These are phyloP conservation scores for Chlorophyllum brunneum DNA, from an alignment of 768 basidiomycete genomes.

Conservation along the genomic window DNA sequence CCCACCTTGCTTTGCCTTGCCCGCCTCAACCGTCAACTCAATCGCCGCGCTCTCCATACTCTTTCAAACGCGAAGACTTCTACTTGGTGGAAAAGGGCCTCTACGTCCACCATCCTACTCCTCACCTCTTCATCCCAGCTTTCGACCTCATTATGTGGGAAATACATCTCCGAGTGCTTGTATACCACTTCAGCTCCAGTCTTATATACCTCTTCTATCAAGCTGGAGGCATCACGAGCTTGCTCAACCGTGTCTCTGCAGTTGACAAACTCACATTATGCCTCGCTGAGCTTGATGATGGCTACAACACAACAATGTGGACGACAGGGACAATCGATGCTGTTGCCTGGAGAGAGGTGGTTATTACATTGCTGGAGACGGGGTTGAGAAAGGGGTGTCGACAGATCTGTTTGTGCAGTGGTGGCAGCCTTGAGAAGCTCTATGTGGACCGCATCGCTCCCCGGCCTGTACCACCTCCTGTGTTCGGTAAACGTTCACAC, in stretches of 20 bases:
- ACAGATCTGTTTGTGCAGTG: not conserved
- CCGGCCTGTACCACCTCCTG: too few species aligned
- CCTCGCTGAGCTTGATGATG: not conserved
- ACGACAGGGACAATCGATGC: not conserved
- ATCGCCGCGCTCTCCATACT: not conserved
- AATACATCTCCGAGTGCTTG: not conserved
- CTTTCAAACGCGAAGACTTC: not conserved
- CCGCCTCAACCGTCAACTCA: not conserved
- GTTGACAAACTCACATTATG: not conserved
- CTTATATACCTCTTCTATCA: not conserved
- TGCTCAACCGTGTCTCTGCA: not conserved
- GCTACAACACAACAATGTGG: not conserved
- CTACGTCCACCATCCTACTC: not conserved
- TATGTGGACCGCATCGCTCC: too few species aligned
- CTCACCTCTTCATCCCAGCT: not conserved
- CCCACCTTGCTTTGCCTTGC: not conserved
- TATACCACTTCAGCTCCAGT: not conserved
- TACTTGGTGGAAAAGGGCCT: not conserved
- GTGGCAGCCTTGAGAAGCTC: not conserved
- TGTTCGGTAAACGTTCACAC: not conserved
- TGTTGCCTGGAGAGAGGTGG: not conserved
- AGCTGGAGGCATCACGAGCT: not conserved
- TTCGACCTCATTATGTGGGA: constrained; percentile 1
- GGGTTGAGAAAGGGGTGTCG: not conserved
- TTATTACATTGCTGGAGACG: not conserved